Evolutionary conservation across 2,329 filamentous ascomycete species (phyloP), one percentile per base, ranked within the genome.

Genomic region (Calonectria pseudoreteaudii): DNA sequence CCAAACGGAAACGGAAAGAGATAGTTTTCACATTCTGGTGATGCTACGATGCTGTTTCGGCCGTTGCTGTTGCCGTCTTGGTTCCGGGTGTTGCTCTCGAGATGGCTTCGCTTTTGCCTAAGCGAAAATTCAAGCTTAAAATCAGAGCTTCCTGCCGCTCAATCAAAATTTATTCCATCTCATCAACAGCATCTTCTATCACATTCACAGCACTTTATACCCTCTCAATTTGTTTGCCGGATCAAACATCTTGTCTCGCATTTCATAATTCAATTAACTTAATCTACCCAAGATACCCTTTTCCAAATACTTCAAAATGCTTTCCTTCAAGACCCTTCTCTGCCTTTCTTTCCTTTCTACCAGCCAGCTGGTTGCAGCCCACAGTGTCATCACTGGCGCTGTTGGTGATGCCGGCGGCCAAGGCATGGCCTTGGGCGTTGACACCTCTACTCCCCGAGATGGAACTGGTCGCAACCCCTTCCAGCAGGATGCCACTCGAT

Each of bases 401-500:
- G 87, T 86, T 49, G 91, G 91, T 72, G 86, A 93, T 78, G 86
- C 86, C 34, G 91, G 91, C 65, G 91, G 91, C 74, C 84, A 84
- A 23, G 91, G 91, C 78, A 88, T 86, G 84, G 87, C 84, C 23
- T 83, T 89, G 4, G 86, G 86, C 72, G 81, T 93, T 74, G 88
- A 90, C 82, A 85, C 87, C 60, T 80, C 79, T 77, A 93, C 91
- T 66, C 91, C 91, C 50, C 91, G 91, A 74, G 90, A 92, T 76
- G 91, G 91, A 50, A 92, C 91, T 28, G 82, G 85, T 16, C 88
- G 91, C 74, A 84, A 87, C 65, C 91, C 91, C 58, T 93, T 92
- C 86, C 91, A 93, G 84, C 88, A 90, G 76, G 92, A 93, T 77
- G 87, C 87, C 66, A 93, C 91, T 67, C 90, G 90, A 70, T 93